Percentiles rank a stretch among this genome's conserved stretches.
These are phyloP conservation scores for Leccinum incarnatum DNA, from an alignment of 768 basidiomycete species.

Conservation along the genomic window DNA sequence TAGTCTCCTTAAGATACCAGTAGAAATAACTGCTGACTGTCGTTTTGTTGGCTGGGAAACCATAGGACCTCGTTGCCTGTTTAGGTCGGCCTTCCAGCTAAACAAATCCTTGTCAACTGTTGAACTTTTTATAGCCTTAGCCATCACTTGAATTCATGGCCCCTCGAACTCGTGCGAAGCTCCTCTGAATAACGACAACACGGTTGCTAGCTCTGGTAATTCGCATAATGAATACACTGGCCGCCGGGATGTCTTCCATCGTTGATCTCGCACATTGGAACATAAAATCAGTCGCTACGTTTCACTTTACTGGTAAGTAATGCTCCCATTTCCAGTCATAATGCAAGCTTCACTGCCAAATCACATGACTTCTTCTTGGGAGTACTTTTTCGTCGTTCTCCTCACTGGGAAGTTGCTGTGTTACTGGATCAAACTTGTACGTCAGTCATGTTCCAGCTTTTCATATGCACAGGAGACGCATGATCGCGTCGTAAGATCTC, in stretches of 20 bases:
- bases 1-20: neutral
- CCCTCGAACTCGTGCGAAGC: neutral
- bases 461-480: conserved; percentile 12
- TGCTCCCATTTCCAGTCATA: neutral
- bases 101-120: neutral
- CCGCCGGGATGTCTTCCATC: neutral
- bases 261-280: neutral
- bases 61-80: neutral
- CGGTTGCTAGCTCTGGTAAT: neutral
- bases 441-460: conserved; percentile 5
- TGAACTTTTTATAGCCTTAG: neutral
- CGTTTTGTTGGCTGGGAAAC: neutral
- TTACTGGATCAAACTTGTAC: conserved; percentile 8
- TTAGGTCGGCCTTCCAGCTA: neutral
- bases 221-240: neutral
- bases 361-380: neutral
- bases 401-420: neutral
- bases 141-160: neutral
- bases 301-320: neutral
- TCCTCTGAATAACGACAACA: neutral
- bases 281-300: neutral
- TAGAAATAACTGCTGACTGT: neutral
- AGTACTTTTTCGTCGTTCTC: neutral
- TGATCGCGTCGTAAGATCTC: neutral
- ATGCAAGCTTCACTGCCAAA: neutral